Percentiles rank a stretch among this genome's conserved stretches.
phyloP scores from a whole-genome alignment of 2,329 filamentous ascomycete genomes.

The Aspergillus pseudoglaucus region DNA sequence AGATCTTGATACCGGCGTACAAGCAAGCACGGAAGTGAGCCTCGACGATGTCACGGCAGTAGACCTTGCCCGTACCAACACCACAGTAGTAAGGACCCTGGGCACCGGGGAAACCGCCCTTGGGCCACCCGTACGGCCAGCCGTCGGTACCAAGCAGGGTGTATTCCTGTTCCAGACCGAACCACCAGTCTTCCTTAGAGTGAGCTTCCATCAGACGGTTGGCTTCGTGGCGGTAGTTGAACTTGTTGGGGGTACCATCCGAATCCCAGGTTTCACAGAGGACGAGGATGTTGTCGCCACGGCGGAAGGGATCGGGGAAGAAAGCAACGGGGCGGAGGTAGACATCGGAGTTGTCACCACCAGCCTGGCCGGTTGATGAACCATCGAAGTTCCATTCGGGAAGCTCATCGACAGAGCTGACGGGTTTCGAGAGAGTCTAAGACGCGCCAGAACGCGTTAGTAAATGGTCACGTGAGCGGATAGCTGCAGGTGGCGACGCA shows the following conservation, averaged over 20 bases:
- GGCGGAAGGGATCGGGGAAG: slow-evolving; percentile 88
- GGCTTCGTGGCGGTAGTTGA: slow-evolving; percentile 93
- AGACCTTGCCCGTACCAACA: slow-evolving; percentile 94
- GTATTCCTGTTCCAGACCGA: slow-evolving; percentile 97
- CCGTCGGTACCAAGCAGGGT: slow-evolving; percentile 80
- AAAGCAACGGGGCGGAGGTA: slow-evolving; percentile 87
- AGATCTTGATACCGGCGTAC: slow-evolving; percentile 87
- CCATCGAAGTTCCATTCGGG: slow-evolving; percentile 81
- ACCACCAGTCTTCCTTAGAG: slow-evolving; percentile 82
- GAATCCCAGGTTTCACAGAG: slow-evolving; percentile 91
- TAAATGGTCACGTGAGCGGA: slow-evolving; percentile 22
- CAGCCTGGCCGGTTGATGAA: slow-evolving; percentile 85
- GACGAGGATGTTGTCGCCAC: slow-evolving; percentile 85
- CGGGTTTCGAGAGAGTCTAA: slow-evolving; percentile 59
- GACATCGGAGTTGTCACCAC: slow-evolving; percentile 93
- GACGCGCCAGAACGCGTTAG: slow-evolving; percentile 1
- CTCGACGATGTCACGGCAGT: slow-evolving; percentile 96
- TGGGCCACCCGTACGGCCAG: slow-evolving; percentile 88
- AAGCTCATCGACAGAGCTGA: slow-evolving; percentile 56
- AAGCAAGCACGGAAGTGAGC: slow-evolving; percentile 86
- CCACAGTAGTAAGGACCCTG: slow-evolving; percentile 97
- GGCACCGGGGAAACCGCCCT: slow-evolving; percentile 80
- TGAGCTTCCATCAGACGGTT: slow-evolving; percentile 84
- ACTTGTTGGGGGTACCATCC: slow-evolving; percentile 94
- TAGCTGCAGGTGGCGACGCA: slow-evolving; percentile 17